Conservation (phyloP, 768 basidiomycete genomes). For the Termitomyces sp. region DNA sequence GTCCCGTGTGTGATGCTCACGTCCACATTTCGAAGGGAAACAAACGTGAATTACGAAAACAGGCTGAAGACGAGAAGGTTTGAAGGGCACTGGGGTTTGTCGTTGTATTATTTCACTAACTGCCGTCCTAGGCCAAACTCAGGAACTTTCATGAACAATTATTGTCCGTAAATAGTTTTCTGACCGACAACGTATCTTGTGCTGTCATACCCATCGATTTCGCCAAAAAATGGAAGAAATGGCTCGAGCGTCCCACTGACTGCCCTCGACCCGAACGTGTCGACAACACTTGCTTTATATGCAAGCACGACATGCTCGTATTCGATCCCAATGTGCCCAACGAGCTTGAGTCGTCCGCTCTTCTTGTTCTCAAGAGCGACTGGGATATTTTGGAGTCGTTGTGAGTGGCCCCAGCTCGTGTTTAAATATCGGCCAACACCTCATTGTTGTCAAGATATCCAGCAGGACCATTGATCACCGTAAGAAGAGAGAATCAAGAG, state of each 20-base stretch:
- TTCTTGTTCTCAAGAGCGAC: constrained; percentile 57
- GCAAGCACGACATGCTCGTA: constrained; percentile 59
- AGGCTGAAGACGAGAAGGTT: constrained; percentile 81
- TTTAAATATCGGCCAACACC: not conserved
- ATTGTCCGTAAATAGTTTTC: constrained; percentile 40
- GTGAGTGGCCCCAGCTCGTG: constrained; percentile 35
- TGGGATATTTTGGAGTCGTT: constrained; percentile 60
- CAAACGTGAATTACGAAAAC: constrained; percentile 57
- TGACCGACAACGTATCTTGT: constrained; percentile 47
- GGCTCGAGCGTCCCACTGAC: constrained; percentile 59
- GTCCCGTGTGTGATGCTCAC: constrained; percentile 59
- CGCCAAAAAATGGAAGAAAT: constrained; percentile 64
- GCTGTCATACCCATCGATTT: constrained; percentile 63
- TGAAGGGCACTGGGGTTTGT: constrained; percentile 9
- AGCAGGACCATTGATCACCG: constrained; percentile 49
- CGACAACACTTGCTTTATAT: constrained; percentile 63
- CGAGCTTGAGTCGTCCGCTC: constrained; percentile 56
- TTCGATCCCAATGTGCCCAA: constrained; percentile 63
- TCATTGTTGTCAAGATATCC: constrained; percentile 45
- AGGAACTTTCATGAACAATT: constrained; percentile 60
- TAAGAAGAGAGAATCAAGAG: constrained; percentile 35
- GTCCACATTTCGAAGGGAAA: constrained; percentile 57
- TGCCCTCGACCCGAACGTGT: constrained; percentile 54
- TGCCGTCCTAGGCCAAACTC: constrained; percentile 49
- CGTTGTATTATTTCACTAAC: constrained; percentile 8